Conservation (phyloP, 2,329 filamentous ascomycete genomes). For the Nothophaeocryptopus gaeumannii region DNA sequence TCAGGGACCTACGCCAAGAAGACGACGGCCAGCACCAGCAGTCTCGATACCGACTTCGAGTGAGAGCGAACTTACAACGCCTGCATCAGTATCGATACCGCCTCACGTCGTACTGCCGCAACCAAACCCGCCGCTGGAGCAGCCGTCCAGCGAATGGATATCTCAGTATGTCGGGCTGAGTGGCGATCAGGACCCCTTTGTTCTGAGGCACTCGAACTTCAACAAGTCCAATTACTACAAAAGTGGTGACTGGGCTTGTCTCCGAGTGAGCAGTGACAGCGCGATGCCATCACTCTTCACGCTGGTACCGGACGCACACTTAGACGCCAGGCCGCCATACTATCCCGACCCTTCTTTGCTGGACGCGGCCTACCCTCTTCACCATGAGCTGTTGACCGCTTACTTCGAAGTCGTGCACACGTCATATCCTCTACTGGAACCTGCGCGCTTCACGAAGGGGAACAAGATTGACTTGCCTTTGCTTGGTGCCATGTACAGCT, state of each 20-base stretch:
- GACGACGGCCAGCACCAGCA: constrained; percentile 15
- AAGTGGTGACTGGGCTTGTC: constrained; percentile 22
- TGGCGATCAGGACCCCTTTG: constrained; percentile 23
- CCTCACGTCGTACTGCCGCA: constrained; percentile 25
- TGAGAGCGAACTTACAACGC: constrained; percentile 2
- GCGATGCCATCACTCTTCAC: constrained; percentile 18
- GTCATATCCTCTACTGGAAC: constrained; percentile 23
- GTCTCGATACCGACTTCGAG: not conserved
- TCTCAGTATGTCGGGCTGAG: constrained; percentile 22
- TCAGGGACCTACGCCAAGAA: constrained; percentile 23
- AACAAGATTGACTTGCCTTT: constrained; percentile 24
- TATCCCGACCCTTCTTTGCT: constrained; percentile 22
- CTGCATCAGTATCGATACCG: constrained; percentile 21
- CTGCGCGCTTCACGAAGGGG: constrained; percentile 21
- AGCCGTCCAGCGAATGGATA: constrained; percentile 19
- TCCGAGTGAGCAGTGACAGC: constrained; percentile 14
- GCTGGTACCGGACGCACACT: constrained; percentile 17
- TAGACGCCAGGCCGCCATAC: constrained; percentile 18
- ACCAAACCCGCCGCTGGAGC: not conserved
- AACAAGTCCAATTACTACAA: constrained; percentile 23
- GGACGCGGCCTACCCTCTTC: constrained; percentile 21
- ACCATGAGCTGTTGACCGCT: constrained; percentile 23
- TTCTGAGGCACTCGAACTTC: constrained; percentile 24
- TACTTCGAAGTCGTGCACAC: constrained; percentile 27
- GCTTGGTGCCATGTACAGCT: constrained; percentile 23